Evolutionary conservation across 345 rosid species (phyloP).

Genomic region (Aquilaria sinensis): DNA sequence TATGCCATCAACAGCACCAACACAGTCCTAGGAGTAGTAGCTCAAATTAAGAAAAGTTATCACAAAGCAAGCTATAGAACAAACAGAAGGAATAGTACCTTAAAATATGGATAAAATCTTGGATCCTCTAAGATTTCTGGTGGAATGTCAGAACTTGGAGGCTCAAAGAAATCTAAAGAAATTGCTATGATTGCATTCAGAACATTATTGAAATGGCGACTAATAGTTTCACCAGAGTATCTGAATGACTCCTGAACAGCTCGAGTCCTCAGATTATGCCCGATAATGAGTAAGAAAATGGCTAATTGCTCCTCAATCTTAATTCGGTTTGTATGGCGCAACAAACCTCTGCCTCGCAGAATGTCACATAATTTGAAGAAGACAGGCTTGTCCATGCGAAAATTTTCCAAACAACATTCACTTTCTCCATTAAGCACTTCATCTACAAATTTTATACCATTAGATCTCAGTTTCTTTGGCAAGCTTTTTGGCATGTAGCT

Average conservation of each 20-base stretch:
- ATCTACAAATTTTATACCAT: slow-evolving; percentile 65
- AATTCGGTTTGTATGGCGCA: slow-evolving; percentile 86
- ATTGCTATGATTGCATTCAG: slow-evolving; percentile 70
- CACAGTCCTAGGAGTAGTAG: slow-evolving; percentile 48
- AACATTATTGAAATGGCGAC: slow-evolving; percentile 92
- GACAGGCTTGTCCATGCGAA: slow-evolving; percentile 87
- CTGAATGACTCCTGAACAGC: slow-evolving; percentile 76
- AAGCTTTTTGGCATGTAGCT: slow-evolving; percentile 36
- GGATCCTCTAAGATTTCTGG: slow-evolving; percentile 41
- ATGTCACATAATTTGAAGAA: slow-evolving; percentile 79
- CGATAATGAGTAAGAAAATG: slow-evolving; percentile 73
- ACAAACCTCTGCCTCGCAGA: slow-evolving; percentile 60
- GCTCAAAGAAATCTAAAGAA: slow-evolving; percentile 64
- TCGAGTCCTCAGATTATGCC: slow-evolving; percentile 83
- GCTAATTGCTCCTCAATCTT: slow-evolving; percentile 92
- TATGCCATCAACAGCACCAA: slow-evolving; percentile 80
- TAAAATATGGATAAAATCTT: slow-evolving; percentile 62
- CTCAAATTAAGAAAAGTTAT: slow-evolving; percentile 11
- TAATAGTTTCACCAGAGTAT: slow-evolving; percentile 89
- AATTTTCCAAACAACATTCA: slow-evolving; percentile 61
- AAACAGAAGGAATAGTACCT: slow-evolving; percentile 32
- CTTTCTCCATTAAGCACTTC: slow-evolving; percentile 65
- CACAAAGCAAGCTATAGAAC: neutral
- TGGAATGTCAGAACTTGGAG: slow-evolving; percentile 46
- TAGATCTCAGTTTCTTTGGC: slow-evolving; percentile 29